Base-by-base conservation (phyloP, 2,329 filamentous ascomycete species). In the Nothophaeocryptopus gaeumannii region DNA sequence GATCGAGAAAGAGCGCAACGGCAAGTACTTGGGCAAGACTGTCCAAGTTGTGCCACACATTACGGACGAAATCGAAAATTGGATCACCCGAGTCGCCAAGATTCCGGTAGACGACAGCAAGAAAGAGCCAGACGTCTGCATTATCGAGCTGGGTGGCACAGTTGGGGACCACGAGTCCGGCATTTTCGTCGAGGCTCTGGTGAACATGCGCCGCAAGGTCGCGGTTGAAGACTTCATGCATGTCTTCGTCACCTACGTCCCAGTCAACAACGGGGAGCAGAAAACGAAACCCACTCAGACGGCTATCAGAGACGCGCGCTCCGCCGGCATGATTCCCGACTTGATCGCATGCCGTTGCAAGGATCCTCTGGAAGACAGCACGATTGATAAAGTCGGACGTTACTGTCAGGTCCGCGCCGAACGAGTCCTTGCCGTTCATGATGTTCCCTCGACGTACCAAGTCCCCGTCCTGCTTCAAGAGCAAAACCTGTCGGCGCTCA, bases 261-360 rank as follows among this genome's bases (percentile, higher is more conserved):
- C 91, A 1, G 80, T 92, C 31, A 80, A 85, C 34, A 72, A 79
- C 53, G 80, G 81, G 31, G 85, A 97, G 76, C 84, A 95, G 71
- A 97, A 97, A 81, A 97, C 91, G 8, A 97, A 97, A 75, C 93
- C 93, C 0, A 99, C 93, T 0, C 93, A 99, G 70, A 83, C 89
- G 63, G 89, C 92, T 20, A 89, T 97, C 63, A 85, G 85, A 66
- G 83, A 87, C 62, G 84, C 91, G 55, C 85, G 92, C 56, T 91
- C 87, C 66, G 86, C 88, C 56, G 90, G 90, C 66, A 72, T 81
- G 51, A 72, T 77, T 41, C 76, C 76, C 15, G 76, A 79, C 58
- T 54, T 93, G 67, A 93, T 97, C 72, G 93, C 92, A 11, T 97
- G 93, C 68, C 88, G 93, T 45, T 97, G 92, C 69, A 86, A 92